Base-by-base conservation (phyloP, 352 stramenopile genomes). In the Pythium myriotylum region DNA sequence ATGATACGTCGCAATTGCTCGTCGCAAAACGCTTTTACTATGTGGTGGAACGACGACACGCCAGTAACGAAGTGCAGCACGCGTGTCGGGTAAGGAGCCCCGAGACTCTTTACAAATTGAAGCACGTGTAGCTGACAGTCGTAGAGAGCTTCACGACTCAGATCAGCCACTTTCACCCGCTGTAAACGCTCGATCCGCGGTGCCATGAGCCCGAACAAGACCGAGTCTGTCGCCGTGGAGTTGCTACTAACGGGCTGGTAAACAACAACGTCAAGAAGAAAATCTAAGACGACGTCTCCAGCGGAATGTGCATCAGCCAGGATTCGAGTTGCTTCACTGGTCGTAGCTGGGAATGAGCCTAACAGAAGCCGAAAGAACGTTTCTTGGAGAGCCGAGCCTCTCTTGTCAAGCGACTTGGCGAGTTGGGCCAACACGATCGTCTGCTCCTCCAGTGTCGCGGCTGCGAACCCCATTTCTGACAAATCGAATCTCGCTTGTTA, bases 231-330 rank as follows among this genome's bases (percentile, higher is more conserved):
- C 1, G 32, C 29, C 23, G 14, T 72, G n/a, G 35, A 39, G 17
- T 22, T 35, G 29, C 29, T 35, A 35, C 5, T 35, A 13, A 42
- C 22, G 1, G 43, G 39, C 27, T 86, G 78, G 62, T 79, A 84
- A 14, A 92, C 60, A 10, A 91, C 57, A 12, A 94, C 55, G 57
- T 94, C 84, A 24, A 94, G 59, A 10, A 91, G 50, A 48, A 92
- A 92, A 48, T 91, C 84, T 40, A 94, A 50, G 40, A 91, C 48
- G 3, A 83, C 67, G 17, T 84, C 67, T 9, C 8, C 37, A 0
- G 50, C 32, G 6, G 40, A 16, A 1, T 40, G 40, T 2, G n/a
- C 40, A 1, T 9, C 14, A 2, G 29, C 27, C 3, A 70, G 16
- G 32, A 71, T 58, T 37, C 32, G 43, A n/a, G 35, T 50, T 0